phyloP scores from a whole-genome alignment of 1,284 basidiomycete species.

The Puccinia polysora region DNA sequence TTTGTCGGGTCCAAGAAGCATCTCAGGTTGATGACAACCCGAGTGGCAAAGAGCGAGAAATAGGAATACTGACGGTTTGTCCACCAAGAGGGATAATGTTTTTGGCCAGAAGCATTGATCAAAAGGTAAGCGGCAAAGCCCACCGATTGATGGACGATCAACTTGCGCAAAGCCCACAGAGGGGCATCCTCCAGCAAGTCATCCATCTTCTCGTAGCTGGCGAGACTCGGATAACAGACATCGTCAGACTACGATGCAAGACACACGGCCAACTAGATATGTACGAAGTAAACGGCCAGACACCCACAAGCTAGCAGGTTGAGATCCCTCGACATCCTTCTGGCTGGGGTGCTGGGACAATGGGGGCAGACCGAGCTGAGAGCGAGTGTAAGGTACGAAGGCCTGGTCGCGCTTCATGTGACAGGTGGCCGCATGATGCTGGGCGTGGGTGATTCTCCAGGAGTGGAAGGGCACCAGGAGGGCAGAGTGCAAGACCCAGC shows the following conservation, averaged over 20 bases:
- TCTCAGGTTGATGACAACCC: background rate
- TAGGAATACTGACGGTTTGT: constrained; percentile 68
- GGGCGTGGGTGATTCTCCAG: constrained; percentile 95
- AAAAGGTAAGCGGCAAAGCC: constrained; percentile 66
- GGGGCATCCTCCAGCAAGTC: constrained; percentile 93
- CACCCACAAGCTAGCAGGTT: constrained; percentile 49
- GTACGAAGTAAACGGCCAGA: background rate
- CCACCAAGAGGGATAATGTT: constrained; percentile 66
- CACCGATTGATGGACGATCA: constrained; percentile 63
- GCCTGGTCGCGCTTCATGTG: constrained; percentile 97
- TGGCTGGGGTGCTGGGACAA: constrained; percentile 59
- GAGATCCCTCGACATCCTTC: constrained; percentile 60
- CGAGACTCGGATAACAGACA: constrained; percentile 24
- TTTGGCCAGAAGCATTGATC: constrained; percentile 81
- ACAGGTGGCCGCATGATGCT: constrained; percentile 91
- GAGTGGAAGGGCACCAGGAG: constrained; percentile 96
- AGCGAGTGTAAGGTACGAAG: constrained; percentile 85
- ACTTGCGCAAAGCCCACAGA: constrained; percentile 66
- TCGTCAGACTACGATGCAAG: too few relatives aligned
- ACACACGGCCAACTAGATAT: background rate
- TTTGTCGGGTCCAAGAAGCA: constrained; percentile 47
- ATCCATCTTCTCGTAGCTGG: constrained; percentile 68
- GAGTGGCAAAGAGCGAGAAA: background rate
- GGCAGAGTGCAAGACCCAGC: constrained; percentile 87
- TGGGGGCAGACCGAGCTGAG: constrained; percentile 63